Evolutionary conservation across 169 alveolate species (phyloP), one percentile per base, ranked within the genome.

Genomic region (Babesia microti): DNA sequence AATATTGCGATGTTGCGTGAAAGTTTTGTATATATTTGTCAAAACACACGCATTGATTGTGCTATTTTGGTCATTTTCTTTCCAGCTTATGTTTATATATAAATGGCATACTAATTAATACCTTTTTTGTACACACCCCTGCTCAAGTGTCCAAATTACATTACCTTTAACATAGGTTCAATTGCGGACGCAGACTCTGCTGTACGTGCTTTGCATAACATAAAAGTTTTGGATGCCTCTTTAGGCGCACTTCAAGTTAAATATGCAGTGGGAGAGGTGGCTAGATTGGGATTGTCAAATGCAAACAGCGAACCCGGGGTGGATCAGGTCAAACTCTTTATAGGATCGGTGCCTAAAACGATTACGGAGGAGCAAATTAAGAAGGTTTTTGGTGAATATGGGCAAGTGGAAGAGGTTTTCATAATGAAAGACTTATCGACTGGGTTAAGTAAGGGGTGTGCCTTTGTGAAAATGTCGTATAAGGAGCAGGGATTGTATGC

Each of bases 401-500:
- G 95, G 23, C 34, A 78, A 6, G 71, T 81, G 12, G 84, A 84
- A 12, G 95, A 87, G 41, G 87, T 83, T 29, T 81, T 79, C 51
- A 53, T 87, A 19, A 73, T 87, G 84, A 56, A 80, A 55, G 95
- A 87, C 65, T 39, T 53, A 40, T 57, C 65, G 23, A 72, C 83
- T 11, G 92, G 93, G 0, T 48, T 67, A 7, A 75, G 86, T 15
- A 76, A 65, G 60, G 93, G 95, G 36, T 87, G 95, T 56, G 90
- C 92, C 39, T 85, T 87, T 45, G 89, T 87, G 27, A 83, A 79
- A 41, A 81, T 81, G 52, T 53, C 81, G 34, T 83, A 63, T 53
- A 87, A 87, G 53, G 95, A 87, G 49, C 91, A 87, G 54, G 95
- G 87, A 3, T 67, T 87, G 12, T 75, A 66, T 56, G 93, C 93